Base-by-base conservation (phyloP, 2,329 filamentous ascomycete genomes). In the Hypoxylon sp. region DNA sequence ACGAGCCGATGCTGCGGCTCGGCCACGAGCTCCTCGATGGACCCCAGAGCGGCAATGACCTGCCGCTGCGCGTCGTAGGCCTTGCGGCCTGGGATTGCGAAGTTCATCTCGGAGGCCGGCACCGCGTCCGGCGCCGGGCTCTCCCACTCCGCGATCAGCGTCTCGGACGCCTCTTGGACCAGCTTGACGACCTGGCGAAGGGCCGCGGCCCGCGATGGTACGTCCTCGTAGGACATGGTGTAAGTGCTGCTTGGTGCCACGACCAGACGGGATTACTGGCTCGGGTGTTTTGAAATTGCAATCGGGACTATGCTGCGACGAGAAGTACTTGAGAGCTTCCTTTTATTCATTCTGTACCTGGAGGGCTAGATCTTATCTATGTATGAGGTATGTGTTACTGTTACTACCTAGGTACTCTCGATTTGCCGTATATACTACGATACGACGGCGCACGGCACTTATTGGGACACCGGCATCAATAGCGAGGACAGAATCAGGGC, bases 1-100 rank as follows among this genome's bases (percentile, higher is more conserved):
- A 67, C 51, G 7, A 67, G 55, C 9, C 63, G 63, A 11, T 60
- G 38, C 40, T 59, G 55, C 2, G 65, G 65, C 3, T 62, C 59
- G 17, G 48, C 53, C 13, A 61, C 55, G 17, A 67, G 63, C 48
- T 65, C 63, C 49, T 67, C 60, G 17, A 66, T 55, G 13, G 60
- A 58, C 4, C 63, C 65, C 9, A 67, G 18, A 2, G 63, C 55
- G 3, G 60, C 65, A 15, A 59, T 58, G 40, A 63, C 35, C 3
- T 45, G 60, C 20, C 59, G 49, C 35, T 60, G 58, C 20, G 62
- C 62, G 17, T 64, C 49, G 26, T 62, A 64, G 11, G 62, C 62
- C 24, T 58, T 35, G 31, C 56, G 62, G 26, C 59, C 48, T 3
- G 62, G 59, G 37, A 64, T 57, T 3, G 52, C 58, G 17, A 58